Percentiles rank a stretch among this genome's conserved stretches.
These are phyloP conservation scores for Mortierella polycephala DNA, from an alignment of 371 early-diverging fungal species.

Conservation along the genomic window DNA sequence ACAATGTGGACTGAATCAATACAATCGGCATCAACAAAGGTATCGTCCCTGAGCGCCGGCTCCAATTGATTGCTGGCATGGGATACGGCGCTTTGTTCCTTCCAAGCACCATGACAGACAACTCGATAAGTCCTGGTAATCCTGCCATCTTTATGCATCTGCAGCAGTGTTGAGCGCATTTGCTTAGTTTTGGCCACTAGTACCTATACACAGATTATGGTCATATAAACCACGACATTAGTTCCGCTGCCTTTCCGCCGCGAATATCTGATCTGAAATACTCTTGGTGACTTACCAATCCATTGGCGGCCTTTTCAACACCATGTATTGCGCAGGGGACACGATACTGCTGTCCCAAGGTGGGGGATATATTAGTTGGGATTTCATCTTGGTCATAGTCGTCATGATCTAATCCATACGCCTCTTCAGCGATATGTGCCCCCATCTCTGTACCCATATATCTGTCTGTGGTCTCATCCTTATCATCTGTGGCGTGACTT, in stretches of 20 bases:
- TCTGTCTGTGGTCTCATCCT: not conserved
- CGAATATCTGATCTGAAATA: not conserved
- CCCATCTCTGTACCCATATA: not conserved
- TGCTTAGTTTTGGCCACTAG: constrained; percentile 60
- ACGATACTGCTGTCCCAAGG: constrained; percentile 31
- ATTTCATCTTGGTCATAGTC: constrained; percentile 42
- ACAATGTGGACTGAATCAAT: constrained; percentile 33
- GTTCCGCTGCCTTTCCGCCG: too few species aligned
- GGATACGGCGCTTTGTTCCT: not conserved
- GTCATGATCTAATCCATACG: constrained; percentile 28
- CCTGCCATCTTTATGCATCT: constrained; percentile 46
- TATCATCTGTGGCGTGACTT: not conserved
- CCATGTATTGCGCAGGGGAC: constrained; percentile 46
- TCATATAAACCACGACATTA: too few species aligned
- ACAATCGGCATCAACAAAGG: constrained; percentile 14
- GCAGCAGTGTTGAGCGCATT: constrained; percentile 35
- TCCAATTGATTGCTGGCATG: too few species aligned
- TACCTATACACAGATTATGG: constrained; percentile 46
- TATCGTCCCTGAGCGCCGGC: constrained; percentile 9
- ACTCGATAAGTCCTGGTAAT: constrained; percentile 57
- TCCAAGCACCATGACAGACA: constrained; percentile 60
- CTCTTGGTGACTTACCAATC: constrained; percentile 55
- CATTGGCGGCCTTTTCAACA: constrained; percentile 66
- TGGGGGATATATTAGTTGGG: constrained; percentile 35
- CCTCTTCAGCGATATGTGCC: constrained; percentile 52